Evolutionary conservation across 1,139 yeast genomes (phyloP).

Genomic region (Geotrichum carabidarum): DNA sequence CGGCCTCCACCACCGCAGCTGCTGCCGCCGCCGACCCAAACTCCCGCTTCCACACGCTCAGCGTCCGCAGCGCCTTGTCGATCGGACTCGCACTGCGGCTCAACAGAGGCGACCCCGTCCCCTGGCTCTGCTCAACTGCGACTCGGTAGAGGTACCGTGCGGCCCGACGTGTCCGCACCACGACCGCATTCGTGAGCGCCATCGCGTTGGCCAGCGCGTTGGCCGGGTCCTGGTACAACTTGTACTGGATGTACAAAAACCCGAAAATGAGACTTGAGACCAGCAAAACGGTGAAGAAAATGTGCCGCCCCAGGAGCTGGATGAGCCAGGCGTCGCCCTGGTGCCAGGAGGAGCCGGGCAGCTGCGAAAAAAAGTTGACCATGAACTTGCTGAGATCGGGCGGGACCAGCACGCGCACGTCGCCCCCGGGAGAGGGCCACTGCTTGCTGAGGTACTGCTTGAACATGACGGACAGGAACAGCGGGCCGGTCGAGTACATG

Average conservation of each 20-base stretch:
- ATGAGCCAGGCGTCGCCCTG: slow-evolving; percentile 73
- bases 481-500: slow-evolving; percentile 90
- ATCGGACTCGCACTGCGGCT: not conserved
- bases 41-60: not conserved
- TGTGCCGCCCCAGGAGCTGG: slow-evolving; percentile 63
- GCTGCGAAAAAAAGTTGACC: slow-evolving; percentile 55
- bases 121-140: not conserved
- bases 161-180: not conserved
- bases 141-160: not conserved
- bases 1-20: not conserved
- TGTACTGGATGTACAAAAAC: slow-evolving; percentile 58
- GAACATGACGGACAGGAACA: slow-evolving; percentile 80
- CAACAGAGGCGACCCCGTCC: not conserved
- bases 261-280: slow-evolving; percentile 58
- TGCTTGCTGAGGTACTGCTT: slow-evolving; percentile 62
- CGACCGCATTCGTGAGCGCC: not conserved
- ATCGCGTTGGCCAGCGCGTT: not conserved
- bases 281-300: slow-evolving; percentile 59
- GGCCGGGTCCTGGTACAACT: slow-evolving; percentile 41
- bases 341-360: slow-evolving; percentile 87
- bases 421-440: slow-evolving; percentile 19
- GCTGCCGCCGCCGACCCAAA: not conserved
- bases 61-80: too few species aligned
- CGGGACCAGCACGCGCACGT: slow-evolving; percentile 59
- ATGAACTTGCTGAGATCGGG: slow-evolving; percentile 44